Conservation (phyloP, 2,329 filamentous ascomycete genomes). For the Exophiala lecanii-corni region DNA sequence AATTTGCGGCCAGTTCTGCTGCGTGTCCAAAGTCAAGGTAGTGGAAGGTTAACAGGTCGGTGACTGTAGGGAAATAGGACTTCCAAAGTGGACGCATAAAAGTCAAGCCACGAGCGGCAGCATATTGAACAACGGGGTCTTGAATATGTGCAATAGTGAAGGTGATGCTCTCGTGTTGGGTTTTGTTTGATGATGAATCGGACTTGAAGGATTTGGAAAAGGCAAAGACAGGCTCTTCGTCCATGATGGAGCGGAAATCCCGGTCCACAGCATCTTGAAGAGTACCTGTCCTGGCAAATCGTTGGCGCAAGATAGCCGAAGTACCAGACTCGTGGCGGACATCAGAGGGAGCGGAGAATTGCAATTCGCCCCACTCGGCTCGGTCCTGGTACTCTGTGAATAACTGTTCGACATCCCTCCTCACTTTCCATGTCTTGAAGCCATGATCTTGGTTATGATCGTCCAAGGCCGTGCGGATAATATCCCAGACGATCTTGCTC, state of each 20-base stretch:
- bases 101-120: constrained; percentile 69
- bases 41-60: constrained; percentile 68
- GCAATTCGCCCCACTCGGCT: constrained; percentile 76
- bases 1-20: constrained; percentile 61
- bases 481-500: constrained; percentile 65
- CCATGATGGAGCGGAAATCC: constrained; percentile 65
- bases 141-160: constrained; percentile 77
- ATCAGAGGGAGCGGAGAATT: constrained; percentile 67
- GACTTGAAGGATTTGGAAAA: constrained; percentile 64
- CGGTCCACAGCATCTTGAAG: constrained; percentile 63
- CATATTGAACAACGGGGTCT: constrained; percentile 74
- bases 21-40: constrained; percentile 68
- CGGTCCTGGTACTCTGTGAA: constrained; percentile 70
- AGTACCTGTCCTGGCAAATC: constrained; percentile 64
- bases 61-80: constrained; percentile 62
- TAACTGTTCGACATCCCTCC: constrained; percentile 52
- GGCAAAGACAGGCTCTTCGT: constrained; percentile 76
- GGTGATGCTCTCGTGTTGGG: constrained; percentile 41
- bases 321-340: constrained; percentile 67
- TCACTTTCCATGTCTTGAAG: constrained; percentile 42
- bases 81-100: constrained; percentile 76
- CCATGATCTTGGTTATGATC: constrained; percentile 36
- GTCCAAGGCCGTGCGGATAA: constrained; percentile 45
- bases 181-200: constrained; percentile 32
- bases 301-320: constrained; percentile 59